Base-by-base conservation (phyloP, 129 eudicot genomes). In the Flaveria brownii region DNA sequence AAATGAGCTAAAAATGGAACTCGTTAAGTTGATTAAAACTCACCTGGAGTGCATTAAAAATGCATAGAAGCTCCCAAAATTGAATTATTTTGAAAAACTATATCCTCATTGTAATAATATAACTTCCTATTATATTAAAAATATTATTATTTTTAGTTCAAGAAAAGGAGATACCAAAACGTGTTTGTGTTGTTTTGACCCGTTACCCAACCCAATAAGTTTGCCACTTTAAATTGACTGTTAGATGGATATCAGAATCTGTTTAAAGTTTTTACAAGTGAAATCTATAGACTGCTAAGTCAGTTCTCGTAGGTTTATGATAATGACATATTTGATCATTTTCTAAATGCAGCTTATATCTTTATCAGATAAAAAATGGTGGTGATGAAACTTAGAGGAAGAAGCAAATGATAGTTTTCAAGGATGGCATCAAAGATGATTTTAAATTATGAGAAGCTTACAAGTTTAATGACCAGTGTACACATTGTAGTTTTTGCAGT, bases 331-430 rank as follows among this genome's bases (percentile, higher is more conserved):
- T 57, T 59, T 25, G 51, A 68, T 49, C 56, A 2, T 63, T 30
- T 33, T 39, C 18, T 70, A 15, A 74, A 20, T 77, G 85, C 90
- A 89, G 96, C 86, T 89, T 66, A 51, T 85, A 60, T 86, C 88
- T 80, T 33, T 86, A 61, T 82, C 88, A 1, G 87, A 84, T 75
- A 81, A 83, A 51, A 85, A 83, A 47, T 85, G 87, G 87, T 59
- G 82, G 77, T 77, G 76, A 65, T 80, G 76, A 70, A 49, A n/a
- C 50, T 12, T 11, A 5, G 72, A 80, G 82, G 65, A 70, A 84
- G 75, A 60, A 77, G 41, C 71, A 77, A 59, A 60, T 30, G 63
- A 54, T 81, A 72, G 69, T 63, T 72, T 25, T 47, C 41, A n/a
- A 26, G 47, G 51, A 13, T 54, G 57, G 57, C 73, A 33, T 70